phyloP scores from a whole-genome alignment of 169 alveolate species.

The Cryptosporidium tyzzeri region DNA sequence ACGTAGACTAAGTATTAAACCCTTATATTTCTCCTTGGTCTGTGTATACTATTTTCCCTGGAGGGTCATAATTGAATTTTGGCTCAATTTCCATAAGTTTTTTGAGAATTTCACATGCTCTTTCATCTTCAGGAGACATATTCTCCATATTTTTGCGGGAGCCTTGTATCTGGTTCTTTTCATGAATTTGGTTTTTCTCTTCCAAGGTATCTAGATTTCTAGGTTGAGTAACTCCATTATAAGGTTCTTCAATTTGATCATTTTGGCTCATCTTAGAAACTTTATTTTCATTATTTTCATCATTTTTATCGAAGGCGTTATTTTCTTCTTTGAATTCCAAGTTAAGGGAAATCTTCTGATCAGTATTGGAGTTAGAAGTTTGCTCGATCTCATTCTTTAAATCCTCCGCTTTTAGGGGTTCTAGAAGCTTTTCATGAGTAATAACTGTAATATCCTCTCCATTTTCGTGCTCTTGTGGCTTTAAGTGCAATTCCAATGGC shows the following conservation, averaged over 20 bases:
- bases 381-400: too few species aligned
- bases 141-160: neutral
- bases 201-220: neutral
- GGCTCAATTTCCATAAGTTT: slow-evolving; percentile 33
- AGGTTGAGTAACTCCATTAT: neutral
- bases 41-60: slow-evolving; percentile 32
- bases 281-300: neutral
- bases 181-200: neutral
- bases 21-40: slow-evolving; percentile 16
- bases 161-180: neutral
- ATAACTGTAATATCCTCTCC: neutral
- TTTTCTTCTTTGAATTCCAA: neutral
- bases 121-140: slow-evolving; percentile 20
- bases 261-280: neutral
- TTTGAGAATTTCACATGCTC: slow-evolving; percentile 38
- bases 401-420: neutral
- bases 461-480: neutral
- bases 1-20: slow-evolving; percentile 11
- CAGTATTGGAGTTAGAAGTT: neutral
- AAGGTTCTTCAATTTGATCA: neutral
- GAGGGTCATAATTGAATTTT: slow-evolving; percentile 29
- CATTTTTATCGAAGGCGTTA: neutral
- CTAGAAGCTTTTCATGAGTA: neutral
- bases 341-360: neutral
- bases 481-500: too few species aligned